Conservation (phyloP, 306 rosid species). For the Senna tora region DNA sequence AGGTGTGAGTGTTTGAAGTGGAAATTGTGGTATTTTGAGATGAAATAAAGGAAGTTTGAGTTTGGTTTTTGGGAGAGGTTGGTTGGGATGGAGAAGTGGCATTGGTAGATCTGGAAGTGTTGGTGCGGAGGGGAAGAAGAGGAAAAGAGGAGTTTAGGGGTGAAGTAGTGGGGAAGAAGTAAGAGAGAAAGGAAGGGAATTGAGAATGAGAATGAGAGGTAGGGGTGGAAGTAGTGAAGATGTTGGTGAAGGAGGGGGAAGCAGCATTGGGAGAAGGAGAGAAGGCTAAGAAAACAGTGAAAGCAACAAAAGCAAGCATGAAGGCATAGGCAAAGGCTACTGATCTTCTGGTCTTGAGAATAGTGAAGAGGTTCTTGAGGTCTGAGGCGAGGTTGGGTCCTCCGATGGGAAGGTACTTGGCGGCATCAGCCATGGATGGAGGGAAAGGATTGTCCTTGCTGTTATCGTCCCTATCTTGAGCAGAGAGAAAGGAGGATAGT, state of each 20-base stretch:
- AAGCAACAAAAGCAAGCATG: slow-evolving; percentile 60
- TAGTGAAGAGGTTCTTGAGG: slow-evolving; percentile 57
- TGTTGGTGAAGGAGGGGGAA: slow-evolving; percentile 66
- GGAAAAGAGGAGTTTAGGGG: slow-evolving; percentile 12
- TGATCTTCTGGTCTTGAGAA: slow-evolving; percentile 67
- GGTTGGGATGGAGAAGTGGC: slow-evolving; percentile 37
- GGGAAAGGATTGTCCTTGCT: background rate
- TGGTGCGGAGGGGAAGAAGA: slow-evolving; percentile 17
- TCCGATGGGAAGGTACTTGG: slow-evolving; percentile 59
- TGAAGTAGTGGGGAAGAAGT: slow-evolving; percentile 60
- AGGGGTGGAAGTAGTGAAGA: slow-evolving; percentile 39
- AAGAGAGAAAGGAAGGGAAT: slow-evolving; percentile 47
- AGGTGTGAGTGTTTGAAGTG: slow-evolving; percentile 5
- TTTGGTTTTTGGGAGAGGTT: slow-evolving; percentile 35
- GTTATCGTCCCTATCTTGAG: background rate
- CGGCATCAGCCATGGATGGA: slow-evolving; percentile 69
- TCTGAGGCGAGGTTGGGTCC: slow-evolving; percentile 55
- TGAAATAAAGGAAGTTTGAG: slow-evolving; percentile 27
- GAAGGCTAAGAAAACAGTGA: slow-evolving; percentile 76
- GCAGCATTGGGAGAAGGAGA: slow-evolving; percentile 60
- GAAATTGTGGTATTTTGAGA: slow-evolving; percentile 29
- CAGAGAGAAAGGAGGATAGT: background rate
- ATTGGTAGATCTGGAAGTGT: slow-evolving; percentile 62
- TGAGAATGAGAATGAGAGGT: slow-evolving; percentile 53
- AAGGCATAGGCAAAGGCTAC: slow-evolving; percentile 66